Base-by-base conservation (phyloP, 768 basidiomycete species). In the Rhodotorula diobovata region DNA sequence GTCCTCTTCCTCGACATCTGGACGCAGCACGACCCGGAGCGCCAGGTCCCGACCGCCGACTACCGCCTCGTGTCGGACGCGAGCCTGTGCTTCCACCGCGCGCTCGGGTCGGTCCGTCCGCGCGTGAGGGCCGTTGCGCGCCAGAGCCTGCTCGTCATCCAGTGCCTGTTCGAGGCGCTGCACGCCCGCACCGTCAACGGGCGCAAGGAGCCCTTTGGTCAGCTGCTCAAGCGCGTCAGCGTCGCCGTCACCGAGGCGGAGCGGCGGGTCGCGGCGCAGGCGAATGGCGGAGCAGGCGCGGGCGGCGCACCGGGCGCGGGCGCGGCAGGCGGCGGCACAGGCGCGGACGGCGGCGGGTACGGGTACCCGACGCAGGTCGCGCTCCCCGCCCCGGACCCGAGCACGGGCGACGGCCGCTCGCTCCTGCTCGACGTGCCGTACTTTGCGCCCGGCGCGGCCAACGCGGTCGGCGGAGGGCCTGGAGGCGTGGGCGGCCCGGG, bases 121-220 rank as follows among this genome's bases (percentile, higher is more conserved):
- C 66, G 71, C 2, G 71, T 72, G 14, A 39, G 71, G 14, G 51
- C 57, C 50, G 71, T 72, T 37, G 66, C 71, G 12, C 56, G 71
- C 3, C 71, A 72, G 50, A 63, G 58, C 28, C 41, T 67, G 16
- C 71, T 67, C 45, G 67, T 72, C 57, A 53, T 67, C 9, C 71
- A 72, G 66, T 67, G 66, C 51, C 41, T 72, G 45, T 72, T 72
- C 57, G 62, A 72, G 43, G 66, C 71, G 39, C 50, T 63, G 28
- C 67, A 67, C 48, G 63, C 62, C 21, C 39, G 57, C 4, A 46
- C 55, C 25, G 16, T 55, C 15, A 32, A 25, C 34, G 16, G 9
- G 0, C 48, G 56, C 16, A 59, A 45, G n/a, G 71, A 72, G 43
- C 46, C 55, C 23, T 65, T 66, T 50, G 64, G 64, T 12, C 64